Evolutionary conservation across 1,284 basidiomycete genomes (phyloP).

Genomic region (Malassezia psittaci): DNA sequence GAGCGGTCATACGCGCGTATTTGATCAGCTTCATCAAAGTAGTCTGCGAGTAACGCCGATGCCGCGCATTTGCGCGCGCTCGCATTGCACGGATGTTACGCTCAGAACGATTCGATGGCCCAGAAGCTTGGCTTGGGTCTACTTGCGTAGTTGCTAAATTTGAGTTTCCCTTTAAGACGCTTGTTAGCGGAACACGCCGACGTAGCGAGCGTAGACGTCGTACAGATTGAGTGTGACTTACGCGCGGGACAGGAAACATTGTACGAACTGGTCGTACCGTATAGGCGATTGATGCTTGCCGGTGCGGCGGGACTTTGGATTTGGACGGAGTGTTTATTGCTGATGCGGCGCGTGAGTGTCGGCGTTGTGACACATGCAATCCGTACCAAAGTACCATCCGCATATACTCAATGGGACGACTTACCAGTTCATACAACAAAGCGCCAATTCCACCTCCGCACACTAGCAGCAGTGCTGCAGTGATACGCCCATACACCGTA

Average conservation of each 20-base stretch:
- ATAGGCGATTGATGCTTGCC: neutral
- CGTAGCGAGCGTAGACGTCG: slow-evolving; percentile 10
- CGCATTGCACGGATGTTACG: neutral
- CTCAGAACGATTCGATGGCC: neutral
- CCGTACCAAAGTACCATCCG: slow-evolving; percentile 46
- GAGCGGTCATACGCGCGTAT: slow-evolving; percentile 14
- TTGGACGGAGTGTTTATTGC: neutral
- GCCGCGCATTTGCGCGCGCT: neutral
- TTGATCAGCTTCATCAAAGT: slow-evolving; percentile 4
- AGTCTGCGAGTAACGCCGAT: neutral
- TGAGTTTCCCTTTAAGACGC: neutral
- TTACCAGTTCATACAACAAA: slow-evolving; percentile 38
- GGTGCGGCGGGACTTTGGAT: neutral
- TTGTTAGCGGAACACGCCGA: neutral
- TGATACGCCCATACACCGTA: slow-evolving; percentile 31
- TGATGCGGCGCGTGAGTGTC: neutral
- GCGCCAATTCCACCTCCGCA: slow-evolving; percentile 42
- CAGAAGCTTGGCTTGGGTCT: neutral
- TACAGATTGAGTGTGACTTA: slow-evolving; percentile 1
- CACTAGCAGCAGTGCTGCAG: slow-evolving; percentile 33
- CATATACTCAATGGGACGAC: slow-evolving; percentile 47
- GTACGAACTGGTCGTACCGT: slow-evolving; percentile 7
- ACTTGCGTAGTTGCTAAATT: neutral
- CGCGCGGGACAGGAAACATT: neutral
- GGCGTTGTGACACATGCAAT: slow-evolving; percentile 3